Base-by-base conservation (phyloP, 1,284 basidiomycete genomes). In the Malassezia cuniculi region DNA sequence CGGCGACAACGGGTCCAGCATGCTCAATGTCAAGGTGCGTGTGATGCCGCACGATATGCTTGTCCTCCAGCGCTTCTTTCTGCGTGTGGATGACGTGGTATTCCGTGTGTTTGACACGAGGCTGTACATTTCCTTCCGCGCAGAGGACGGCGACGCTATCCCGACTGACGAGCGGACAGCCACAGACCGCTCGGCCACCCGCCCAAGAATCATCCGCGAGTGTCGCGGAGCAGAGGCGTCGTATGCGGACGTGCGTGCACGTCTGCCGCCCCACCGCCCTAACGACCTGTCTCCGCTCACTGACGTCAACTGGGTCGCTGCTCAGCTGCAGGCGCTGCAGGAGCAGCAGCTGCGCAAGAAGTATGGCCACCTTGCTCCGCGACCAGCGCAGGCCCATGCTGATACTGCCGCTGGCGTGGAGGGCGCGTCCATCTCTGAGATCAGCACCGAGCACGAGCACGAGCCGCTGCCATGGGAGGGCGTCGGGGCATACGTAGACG, bases 21-120 rank as follows among this genome's bases (percentile, higher is more conserved):
- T 60, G 31, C 47, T 66, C 16, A 57, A 44, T 17, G 60, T 66
- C 36, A 66, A 66, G 28, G 57, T 66, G 86, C 80, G 93, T 40
- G 87, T 97, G 31, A 97, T 97, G 89, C 87, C 90, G 0, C 81
- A 80, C n/a, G 90, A 82, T 34, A 75, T 94, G 53, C 90, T 95
- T 68, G 78, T 95, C 48, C 77, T 99, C 7, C 76, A 80, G 1
- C 76, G 93, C 6, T 85, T 94, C 68, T 86, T 84, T n/a, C 73
- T 99, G 4, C 78, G 93, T 15, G 87, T 99, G 32, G 93, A 99
- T 68, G 77, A 82, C 41, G 93, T 99, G 28, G 75, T 95, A 27
- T 97, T 97, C 71, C 76, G 93, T 27, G 76, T 80, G 26, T 80
- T 78, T 55, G 93, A 99, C 57, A 89, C 87, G 0, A 75, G 93